phyloP scores from a whole-genome alignment of 108 stramenopile genomes.

The Nitzschia sp. region DNA sequence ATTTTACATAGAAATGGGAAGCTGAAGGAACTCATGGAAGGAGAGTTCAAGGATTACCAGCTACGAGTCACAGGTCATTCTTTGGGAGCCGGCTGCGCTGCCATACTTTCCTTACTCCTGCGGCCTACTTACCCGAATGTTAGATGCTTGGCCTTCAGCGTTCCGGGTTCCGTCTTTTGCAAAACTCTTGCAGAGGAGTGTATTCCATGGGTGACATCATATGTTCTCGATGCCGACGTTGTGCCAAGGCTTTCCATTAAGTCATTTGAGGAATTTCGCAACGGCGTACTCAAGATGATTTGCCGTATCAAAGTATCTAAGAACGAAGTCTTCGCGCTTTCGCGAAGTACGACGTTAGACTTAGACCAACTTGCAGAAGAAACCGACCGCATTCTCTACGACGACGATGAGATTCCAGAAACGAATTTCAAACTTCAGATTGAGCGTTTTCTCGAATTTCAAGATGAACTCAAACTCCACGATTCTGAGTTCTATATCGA shows the following conservation, averaged over 20 bases:
- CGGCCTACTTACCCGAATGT: conserved; percentile 70
- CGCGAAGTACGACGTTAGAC: background rate
- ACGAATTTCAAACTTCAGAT: conserved; percentile 65
- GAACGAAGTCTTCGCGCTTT: conserved; percentile 42
- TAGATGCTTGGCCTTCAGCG: conserved; percentile 75
- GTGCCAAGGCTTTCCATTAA: conserved; percentile 71
- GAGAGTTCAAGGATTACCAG: conserved; percentile 52
- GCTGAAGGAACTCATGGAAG: conserved; percentile 51
- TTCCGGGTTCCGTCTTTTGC: conserved; percentile 82
- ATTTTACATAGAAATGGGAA: conserved; percentile 39
- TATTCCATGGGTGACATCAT: conserved; percentile 60
- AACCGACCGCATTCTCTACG: conserved; percentile 64
- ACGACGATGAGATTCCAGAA: conserved; percentile 44
- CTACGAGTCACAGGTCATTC: conserved; percentile 86
- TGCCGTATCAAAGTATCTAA: conserved; percentile 78
- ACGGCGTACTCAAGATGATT: conserved; percentile 80
- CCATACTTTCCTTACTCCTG: conserved; percentile 79
- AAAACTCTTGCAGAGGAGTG: conserved; percentile 68
- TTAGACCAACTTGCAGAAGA: conserved; percentile 35
- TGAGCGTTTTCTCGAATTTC: conserved; percentile 53
- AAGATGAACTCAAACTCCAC: conserved; percentile 39
- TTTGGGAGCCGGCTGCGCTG: conserved; percentile 90
- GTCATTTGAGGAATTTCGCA: conserved; percentile 64
- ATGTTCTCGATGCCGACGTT: conserved; percentile 79
- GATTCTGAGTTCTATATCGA: conserved; percentile 16